Evolutionary conservation across 148 eudicot species (phyloP), one percentile per base, ranked within the genome.

Genomic region (Dysphania ambrosioides): DNA sequence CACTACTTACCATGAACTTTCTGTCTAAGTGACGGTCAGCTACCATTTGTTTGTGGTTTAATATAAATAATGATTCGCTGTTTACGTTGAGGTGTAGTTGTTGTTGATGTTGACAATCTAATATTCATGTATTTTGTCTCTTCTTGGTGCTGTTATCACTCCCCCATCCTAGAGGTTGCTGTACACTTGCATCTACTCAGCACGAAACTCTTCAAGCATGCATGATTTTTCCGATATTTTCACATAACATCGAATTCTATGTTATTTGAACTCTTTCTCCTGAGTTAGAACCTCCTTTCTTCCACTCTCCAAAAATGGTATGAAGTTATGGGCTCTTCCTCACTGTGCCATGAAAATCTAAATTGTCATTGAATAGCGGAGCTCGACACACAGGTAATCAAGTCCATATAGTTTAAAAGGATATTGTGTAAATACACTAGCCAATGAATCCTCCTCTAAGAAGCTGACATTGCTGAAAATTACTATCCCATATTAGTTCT

Each of bases 181-280:
- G 86, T 95, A 4, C 92, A 95, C 81, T 87, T 92, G 53, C 96
- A 92, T 58, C 90, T 97, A 97, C 88, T 92, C 60, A 87, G 89
- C 83, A 92, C 90, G 98, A 95, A 95, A 72, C 81, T 90, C 67
- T 95, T 90, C 85, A 95, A 92, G 85, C 96, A 92, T 70, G 97
- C 97, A 24, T 94, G 82, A 87, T n/a, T 38, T 42, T 10, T 21
- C 26, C 30, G 26, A 51, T 53, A 2, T 23, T 62, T 36, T 77
- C n/a, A n/a, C 31, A 42, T 49, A 49, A 19, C 44, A 69, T 57
- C 40, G 36, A 6, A 68, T 0, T 61, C 58, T 15, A 10, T 47
- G 53, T 11, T 16, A 47, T 4, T 36, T 1, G 4, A 12, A 12
- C 53, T 47, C 53, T 16, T n/a, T n/a, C 51, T 2, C 40, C 40